A percentile compares a stretch with the other conserved stretches of the same genome.
Conservation (phyloP, 1,139 yeast genomes). For the Yamadazyma spencermartinsiae region DNA sequence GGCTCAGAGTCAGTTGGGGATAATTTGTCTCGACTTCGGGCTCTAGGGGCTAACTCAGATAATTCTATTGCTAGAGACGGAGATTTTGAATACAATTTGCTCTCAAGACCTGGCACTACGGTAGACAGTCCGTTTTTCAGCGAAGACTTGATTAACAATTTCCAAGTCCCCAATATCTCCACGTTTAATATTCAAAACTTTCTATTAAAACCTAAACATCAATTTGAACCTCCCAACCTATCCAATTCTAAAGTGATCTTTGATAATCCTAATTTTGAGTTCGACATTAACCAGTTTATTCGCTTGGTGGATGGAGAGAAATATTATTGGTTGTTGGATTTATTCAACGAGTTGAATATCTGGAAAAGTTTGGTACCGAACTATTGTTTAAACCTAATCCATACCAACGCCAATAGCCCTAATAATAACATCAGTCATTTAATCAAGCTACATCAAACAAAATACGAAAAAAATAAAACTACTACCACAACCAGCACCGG, state of each 20-base stretch:
- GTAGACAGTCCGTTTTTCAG: slow-evolving; percentile 15
- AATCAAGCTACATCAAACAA: background rate
- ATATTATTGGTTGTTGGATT: slow-evolving; percentile 42
- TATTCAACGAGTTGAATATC: slow-evolving; percentile 38
- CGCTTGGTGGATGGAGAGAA: slow-evolving; percentile 30
- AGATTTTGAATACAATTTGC: background rate
- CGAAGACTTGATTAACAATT: slow-evolving; percentile 14
- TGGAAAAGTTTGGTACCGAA: slow-evolving; percentile 43
- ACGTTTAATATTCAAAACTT: slow-evolving; percentile 17
- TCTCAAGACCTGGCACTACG: slow-evolving; percentile 9
- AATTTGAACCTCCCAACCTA: slow-evolving; percentile 14
- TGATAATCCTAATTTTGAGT: slow-evolving; percentile 18
- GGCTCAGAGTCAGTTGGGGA: background rate
- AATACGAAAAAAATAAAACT: background rate
- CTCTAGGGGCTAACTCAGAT: background rate
- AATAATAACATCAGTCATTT: slow-evolving; percentile 3
- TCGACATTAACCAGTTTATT: slow-evolving; percentile 14
- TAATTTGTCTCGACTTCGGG: background rate
- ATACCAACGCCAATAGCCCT: slow-evolving; percentile 5
- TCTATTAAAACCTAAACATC: slow-evolving; percentile 16
- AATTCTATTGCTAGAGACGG: slow-evolving; percentile 1
- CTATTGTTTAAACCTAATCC: slow-evolving; percentile 27
- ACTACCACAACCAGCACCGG: background rate
- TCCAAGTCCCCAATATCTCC: slow-evolving; percentile 12
- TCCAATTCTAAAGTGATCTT: slow-evolving; percentile 15